Percentiles rank a stretch among this genome's conserved stretches.
These are phyloP conservation scores for Trichoderma cornu-damae DNA, from an alignment of 2,329 filamentous ascomycete species.

Conservation along the genomic window DNA sequence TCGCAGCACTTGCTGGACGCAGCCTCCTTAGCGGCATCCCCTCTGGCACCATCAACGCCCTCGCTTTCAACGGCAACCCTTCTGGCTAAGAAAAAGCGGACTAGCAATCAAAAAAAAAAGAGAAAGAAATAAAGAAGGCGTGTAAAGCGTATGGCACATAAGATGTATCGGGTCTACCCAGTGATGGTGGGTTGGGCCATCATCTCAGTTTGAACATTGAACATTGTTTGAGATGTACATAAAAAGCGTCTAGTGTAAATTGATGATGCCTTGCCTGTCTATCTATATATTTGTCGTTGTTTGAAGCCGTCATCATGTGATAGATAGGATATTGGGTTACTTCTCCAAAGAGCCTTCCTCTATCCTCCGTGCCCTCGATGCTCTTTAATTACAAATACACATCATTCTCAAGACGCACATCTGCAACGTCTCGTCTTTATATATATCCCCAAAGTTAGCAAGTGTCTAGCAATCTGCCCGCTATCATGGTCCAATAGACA, in stretches of 20 bases:
- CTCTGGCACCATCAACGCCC: constrained; percentile 36
- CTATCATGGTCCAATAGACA: too few relatives aligned
- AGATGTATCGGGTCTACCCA: neutral
- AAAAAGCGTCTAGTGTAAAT: neutral
- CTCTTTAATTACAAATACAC: too few relatives aligned
- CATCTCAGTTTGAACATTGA: neutral
- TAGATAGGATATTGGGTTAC: too few relatives aligned
- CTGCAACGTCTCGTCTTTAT: too few relatives aligned
- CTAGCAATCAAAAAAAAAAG: neutral
- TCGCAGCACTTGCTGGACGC: constrained; percentile 32
- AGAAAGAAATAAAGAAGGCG: neutral
- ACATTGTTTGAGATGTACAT: constrained; percentile 4
- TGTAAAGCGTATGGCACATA: neutral
- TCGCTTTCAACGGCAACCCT: constrained; percentile 42
- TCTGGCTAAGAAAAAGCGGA: constrained; percentile 18
- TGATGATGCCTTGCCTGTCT: neutral
- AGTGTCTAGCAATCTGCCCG: too few relatives aligned
- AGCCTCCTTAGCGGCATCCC: constrained; percentile 31
- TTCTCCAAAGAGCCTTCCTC: too few relatives aligned
- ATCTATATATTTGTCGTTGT: neutral
- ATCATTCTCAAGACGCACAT: too few relatives aligned
- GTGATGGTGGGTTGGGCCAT: neutral
- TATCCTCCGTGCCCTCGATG: too few relatives aligned
- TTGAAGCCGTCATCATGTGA: neutral
- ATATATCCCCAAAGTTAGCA: too few relatives aligned